Evolutionary conservation across 768 basidiomycete genomes (phyloP), one percentile per base, ranked within the genome.

Genomic region (Boletus sp.): DNA sequence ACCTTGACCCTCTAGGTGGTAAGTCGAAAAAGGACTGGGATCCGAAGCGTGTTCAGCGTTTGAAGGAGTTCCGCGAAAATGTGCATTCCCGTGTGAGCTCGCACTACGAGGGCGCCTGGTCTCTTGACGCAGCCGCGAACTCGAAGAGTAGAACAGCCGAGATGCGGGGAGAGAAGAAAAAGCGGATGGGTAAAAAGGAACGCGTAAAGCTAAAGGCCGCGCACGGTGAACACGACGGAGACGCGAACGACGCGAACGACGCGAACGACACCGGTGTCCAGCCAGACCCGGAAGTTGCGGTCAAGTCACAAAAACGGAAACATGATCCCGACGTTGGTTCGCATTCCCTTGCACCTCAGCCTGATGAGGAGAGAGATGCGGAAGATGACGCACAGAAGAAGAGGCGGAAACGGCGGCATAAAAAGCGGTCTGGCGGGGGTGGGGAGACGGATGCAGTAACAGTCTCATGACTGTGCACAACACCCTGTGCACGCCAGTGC

Each of bases 131-230:
- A 7, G 36, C 18, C 10, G 50, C 48, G 18, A 50, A 46, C 10
- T 29, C 47, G 6, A 58, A 54, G n/a, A 60, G 52, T 9, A 65
- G 51, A 41, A 14, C 17, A 24, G 28, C 36, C 1, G 66, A 36
- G 17, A 58, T 53, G 41, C 63, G 64, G 9, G 64, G 58, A 51
- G 62, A 64, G 45, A 72, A 69, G 60, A 88, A 87, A 77, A 87
- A 84, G 73, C 71, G 87, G 63, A 86, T 78, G 64, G 86, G 86
- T 12, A 87, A 82, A 78, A 88, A 87, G 72, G 86, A 89, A 71
- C 77, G 86, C 36, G 73, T 80, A 75, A 82, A 76, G 61, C 60
- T 77, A 62, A 85, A 78, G 62, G 67, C 62, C n/a, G 67, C 60
- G 30, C 71, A 44, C 33, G 67, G 45, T 2, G 61, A 59, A 18